phyloP scores from a whole-genome alignment of 495 filamentous ascomycete species.

The Penicillium taxi region DNA sequence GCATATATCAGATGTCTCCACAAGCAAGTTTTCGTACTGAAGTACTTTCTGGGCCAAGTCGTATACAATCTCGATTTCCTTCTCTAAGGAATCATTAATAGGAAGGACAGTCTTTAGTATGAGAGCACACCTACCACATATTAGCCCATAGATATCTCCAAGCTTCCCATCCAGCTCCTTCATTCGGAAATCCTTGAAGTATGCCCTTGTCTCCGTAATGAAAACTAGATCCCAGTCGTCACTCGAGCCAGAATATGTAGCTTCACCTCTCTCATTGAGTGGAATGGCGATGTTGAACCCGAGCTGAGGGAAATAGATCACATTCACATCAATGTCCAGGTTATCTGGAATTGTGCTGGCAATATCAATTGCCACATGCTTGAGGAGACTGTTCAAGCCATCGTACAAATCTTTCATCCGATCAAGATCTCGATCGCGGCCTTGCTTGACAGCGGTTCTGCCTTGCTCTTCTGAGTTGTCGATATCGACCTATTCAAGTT shows the following conservation, averaged over 20 bases:
- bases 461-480: conserved; percentile 65
- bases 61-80: conserved; percentile 85
- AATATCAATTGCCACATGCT: conserved; percentile 54
- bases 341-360: conserved; percentile 52
- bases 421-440: conserved; percentile 71
- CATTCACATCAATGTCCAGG: conserved; percentile 58
- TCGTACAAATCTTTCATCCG: conserved; percentile 68
- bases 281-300: conserved; percentile 80
- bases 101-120: not conserved
- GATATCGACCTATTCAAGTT: conserved; percentile 61
- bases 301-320: conserved; percentile 83
- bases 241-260: conserved; percentile 57
- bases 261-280: conserved; percentile 51
- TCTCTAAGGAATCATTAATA: conserved; percentile 45
- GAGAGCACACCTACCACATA: conserved; percentile 54
- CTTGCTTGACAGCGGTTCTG: conserved; percentile 62
- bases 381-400: conserved; percentile 65
- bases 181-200: conserved; percentile 87
- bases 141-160: conserved; percentile 77
- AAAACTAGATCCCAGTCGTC: conserved; percentile 73
- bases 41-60: conserved; percentile 65
- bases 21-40: conserved; percentile 59
- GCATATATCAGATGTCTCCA: conserved; percentile 62
- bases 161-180: conserved; percentile 70
- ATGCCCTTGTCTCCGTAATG: conserved; percentile 59